Percentiles rank a stretch among this genome's conserved stretches.
Evolutionary conservation across 2,329 filamentous ascomycete species (phyloP).

Genomic region (Hymenoscyphus linearis): DNA sequence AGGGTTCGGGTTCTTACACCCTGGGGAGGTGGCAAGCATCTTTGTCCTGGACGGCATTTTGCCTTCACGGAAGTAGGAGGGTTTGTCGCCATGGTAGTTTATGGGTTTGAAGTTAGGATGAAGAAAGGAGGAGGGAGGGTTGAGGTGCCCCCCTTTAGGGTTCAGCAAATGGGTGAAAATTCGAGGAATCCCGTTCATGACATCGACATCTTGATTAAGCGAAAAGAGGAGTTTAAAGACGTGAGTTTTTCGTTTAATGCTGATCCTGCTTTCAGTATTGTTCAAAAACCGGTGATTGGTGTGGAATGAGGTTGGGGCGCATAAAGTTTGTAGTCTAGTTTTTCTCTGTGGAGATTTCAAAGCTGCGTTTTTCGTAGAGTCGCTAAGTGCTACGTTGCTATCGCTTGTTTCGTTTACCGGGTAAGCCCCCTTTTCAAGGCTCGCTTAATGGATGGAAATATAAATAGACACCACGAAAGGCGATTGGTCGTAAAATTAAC

Average conservation of each 20-base stretch:
- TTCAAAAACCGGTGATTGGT: background rate
- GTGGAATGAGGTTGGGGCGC: background rate
- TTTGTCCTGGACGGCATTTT: constrained; percentile 38
- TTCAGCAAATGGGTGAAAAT: constrained; percentile 10
- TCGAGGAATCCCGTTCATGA: constrained; percentile 16
- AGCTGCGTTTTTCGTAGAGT: no score
- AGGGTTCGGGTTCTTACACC: constrained; percentile 31
- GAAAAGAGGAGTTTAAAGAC: constrained; percentile 19
- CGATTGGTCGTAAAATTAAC: background rate
- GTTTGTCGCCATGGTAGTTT: constrained; percentile 31
- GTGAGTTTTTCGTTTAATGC: constrained; percentile 22
- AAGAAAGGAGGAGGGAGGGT: constrained; percentile 20
- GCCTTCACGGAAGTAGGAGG: constrained; percentile 37
- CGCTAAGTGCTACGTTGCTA: no score
- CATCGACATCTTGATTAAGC: constrained; percentile 13
- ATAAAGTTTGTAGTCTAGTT: background rate
- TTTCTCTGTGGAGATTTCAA: no score
- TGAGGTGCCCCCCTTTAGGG: constrained; percentile 10
- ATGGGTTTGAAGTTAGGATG: constrained; percentile 28
- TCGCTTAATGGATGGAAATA: background rate
- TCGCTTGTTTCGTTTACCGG: no score
- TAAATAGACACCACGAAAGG: background rate
- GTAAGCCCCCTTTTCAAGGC: background rate
- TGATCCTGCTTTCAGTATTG: background rate
- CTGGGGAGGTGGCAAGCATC: constrained; percentile 37